Evolutionary conservation across 305 asterid genomes (phyloP), one percentile per base, ranked within the genome.

Genomic region (Striga hermonthica): DNA sequence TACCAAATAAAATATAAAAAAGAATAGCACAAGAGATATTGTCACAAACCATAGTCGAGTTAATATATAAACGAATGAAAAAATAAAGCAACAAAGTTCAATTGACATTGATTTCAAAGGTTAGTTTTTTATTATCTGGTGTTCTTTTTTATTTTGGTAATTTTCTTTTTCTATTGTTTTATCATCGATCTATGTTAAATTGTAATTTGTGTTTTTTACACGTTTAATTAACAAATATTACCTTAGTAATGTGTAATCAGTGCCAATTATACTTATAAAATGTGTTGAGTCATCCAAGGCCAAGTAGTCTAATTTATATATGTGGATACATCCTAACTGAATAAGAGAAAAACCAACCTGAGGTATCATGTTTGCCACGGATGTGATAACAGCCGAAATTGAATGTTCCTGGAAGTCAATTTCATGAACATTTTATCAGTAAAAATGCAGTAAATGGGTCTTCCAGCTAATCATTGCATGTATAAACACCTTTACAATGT

Each of bases 331-430:
- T 36, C 58, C 0, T 58, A 36, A 48, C 35, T 63, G 40, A 71
- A 64, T 36, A 37, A 44, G 64, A 45, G 47, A 60, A 69, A 64
- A 66, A 68, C 69, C 69, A 72, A 93, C 99, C 99, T 93, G 97
- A 60, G 99, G 99, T 79, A 93, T 81, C 95, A 90, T 86, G 82
- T 84, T 93, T 68, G 95, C 87, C 72, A 85, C 97, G 72, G 97
- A 90, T 54, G 88, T 90, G 70, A 90, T 83, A 70, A 88, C 92
- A 72, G 97, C 88, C 52, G 99, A 90, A 76, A 93, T 80, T 73
- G 97, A 90, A 47, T 81, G 92, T 79, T 93, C 99, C 99, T 93
- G 90, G 69, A 75, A 73, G 74, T 75, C 53, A 44, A n/a, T 48
- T 13, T 31, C 4, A 15, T 62, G 35, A 63, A 76, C n/a, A 40